Evolutionary conservation across 495 filamentous ascomycete species (phyloP).

Genomic region (Penicillium canariense): DNA sequence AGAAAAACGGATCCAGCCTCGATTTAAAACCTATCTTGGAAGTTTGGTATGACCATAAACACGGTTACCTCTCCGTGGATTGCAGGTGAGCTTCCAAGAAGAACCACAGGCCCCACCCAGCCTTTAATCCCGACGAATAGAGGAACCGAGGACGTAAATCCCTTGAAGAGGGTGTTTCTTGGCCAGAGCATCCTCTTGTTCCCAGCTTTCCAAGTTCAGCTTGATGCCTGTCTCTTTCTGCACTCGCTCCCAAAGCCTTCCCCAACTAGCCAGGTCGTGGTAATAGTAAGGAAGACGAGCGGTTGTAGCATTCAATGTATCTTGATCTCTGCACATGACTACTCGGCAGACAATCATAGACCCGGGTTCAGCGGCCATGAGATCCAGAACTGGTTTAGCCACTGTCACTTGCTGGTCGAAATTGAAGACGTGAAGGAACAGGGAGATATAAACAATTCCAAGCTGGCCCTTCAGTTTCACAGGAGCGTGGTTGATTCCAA

Average conservation of each 20-base stretch:
- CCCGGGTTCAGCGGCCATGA: slow-evolving; percentile 19
- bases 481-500: no score
- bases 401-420: neutral
- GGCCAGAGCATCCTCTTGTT: slow-evolving; percentile 6
- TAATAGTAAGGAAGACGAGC: slow-evolving; percentile 24
- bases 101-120: neutral
- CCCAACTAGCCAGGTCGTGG: slow-evolving; percentile 39
- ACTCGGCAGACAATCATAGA: slow-evolving; percentile 42
- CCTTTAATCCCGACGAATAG: neutral
- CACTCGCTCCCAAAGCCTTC: slow-evolving; percentile 46
- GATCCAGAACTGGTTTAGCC: slow-evolving; percentile 7
- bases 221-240: slow-evolving; percentile 36
- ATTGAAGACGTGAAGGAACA: neutral
- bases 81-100: neutral
- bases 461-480: neutral
- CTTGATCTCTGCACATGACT: slow-evolving; percentile 32
- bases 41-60: neutral
- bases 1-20: no score
- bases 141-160: neutral
- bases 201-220: slow-evolving; percentile 31
- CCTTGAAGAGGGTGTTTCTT: slow-evolving; percentile 5
- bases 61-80: neutral
- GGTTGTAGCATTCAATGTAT: slow-evolving; percentile 14
- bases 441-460: neutral
- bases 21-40: no score